phyloP scores from a whole-genome alignment of 2,329 filamentous ascomycete genomes.

The Lachnellula cervina region DNA sequence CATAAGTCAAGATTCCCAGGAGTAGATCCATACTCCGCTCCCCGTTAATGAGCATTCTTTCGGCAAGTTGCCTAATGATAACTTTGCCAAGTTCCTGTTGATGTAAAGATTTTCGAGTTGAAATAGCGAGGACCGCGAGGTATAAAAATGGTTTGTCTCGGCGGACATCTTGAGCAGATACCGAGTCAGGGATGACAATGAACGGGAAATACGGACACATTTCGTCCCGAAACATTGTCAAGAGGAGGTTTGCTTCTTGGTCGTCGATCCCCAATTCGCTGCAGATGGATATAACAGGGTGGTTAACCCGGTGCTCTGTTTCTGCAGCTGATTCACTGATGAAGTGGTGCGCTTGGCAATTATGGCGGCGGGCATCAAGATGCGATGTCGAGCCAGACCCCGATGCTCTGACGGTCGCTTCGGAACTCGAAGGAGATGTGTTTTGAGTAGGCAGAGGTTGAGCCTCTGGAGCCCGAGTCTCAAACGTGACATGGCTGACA shows the following conservation, averaged over 20 bases:
- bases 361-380: no score
- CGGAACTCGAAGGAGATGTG: not conserved
- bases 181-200: constrained; percentile 11
- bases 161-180: constrained; percentile 6
- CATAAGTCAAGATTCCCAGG: constrained; percentile 12
- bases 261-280: constrained; percentile 2
- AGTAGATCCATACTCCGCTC: constrained; percentile 18
- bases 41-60: constrained; percentile 12
- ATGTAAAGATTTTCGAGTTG: constrained; percentile 5
- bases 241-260: constrained; percentile 10
- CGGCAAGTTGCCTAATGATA: constrained; percentile 13
- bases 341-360: no score
- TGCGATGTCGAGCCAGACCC: no score
- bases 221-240: constrained; percentile 14
- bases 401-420: no score
- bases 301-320: constrained; percentile 4
- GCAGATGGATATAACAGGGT: not conserved
- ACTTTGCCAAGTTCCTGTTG: constrained; percentile 7
- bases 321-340: not conserved
- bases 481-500: not conserved
- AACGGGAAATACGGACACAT: constrained; percentile 21
- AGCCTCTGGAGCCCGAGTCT: not conserved
- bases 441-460: not conserved
- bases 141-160: constrained; percentile 16
- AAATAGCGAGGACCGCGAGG: constrained; percentile 17